phyloP scores from a whole-genome alignment of 352 stramenopile species.

The Phytopythium chamaehyphon region DNA sequence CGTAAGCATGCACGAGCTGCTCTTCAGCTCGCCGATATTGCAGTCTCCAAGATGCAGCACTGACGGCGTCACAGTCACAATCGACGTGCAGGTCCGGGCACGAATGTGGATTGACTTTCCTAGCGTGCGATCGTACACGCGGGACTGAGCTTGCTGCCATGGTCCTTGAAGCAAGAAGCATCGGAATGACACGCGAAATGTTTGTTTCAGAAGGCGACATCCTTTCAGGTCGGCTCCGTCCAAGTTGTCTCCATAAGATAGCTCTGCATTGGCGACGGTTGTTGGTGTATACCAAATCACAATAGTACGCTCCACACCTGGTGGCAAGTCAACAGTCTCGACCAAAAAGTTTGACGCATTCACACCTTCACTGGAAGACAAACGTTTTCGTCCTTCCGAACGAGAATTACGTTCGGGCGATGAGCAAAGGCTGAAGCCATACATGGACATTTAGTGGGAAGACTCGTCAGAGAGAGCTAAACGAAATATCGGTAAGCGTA shows the following conservation, averaged over 20 bases:
- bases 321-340: slow-evolving; percentile 82
- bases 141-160: slow-evolving; percentile 83
- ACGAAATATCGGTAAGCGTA: slow-evolving; percentile 15
- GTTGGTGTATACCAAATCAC: slow-evolving; percentile 82
- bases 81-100: slow-evolving; percentile 81
- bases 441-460: background rate
- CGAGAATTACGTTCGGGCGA: slow-evolving; percentile 65
- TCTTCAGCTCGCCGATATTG: slow-evolving; percentile 88
- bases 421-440: slow-evolving; percentile 56
- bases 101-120: slow-evolving; percentile 86
- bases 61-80: slow-evolving; percentile 82
- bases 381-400: slow-evolving; percentile 38
- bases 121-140: slow-evolving; percentile 80
- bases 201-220: slow-evolving; percentile 80
- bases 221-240: slow-evolving; percentile 79
- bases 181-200: slow-evolving; percentile 83
- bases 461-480: slow-evolving; percentile 3
- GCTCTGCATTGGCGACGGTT: slow-evolving; percentile 36
- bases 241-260: slow-evolving; percentile 28
- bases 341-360: slow-evolving; percentile 85
- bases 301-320: slow-evolving; percentile 85
- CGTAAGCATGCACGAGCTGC: slow-evolving; percentile 82
- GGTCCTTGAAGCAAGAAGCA: slow-evolving; percentile 84
- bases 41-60: slow-evolving; percentile 85
- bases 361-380: slow-evolving; percentile 45